phyloP scores from a whole-genome alignment of 139 green algal genomes.

The Microglena sp. region DNA sequence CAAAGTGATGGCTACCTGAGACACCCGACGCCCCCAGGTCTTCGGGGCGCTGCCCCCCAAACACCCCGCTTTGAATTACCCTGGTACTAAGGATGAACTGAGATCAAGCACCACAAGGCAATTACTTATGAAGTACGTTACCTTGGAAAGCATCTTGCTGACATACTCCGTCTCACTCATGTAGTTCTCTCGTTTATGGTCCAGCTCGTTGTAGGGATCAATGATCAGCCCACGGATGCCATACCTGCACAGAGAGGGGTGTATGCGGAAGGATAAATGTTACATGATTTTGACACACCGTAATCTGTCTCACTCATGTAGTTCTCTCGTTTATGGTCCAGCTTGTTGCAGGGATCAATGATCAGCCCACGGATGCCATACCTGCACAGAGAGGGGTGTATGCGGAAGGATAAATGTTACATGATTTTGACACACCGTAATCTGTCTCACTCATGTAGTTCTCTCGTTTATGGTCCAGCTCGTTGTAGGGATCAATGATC shows the following conservation, averaged over 20 bases:
- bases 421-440: no score
- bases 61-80: no score
- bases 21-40: no score
- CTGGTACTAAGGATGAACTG: no score
- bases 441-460: slow-evolving; percentile 79
- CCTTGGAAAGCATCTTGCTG: slow-evolving; percentile 81
- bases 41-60: no score
- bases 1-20: no score
- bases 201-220: slow-evolving; percentile 97
- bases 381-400: no score
- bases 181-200: slow-evolving; percentile 51
- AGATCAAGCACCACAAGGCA: no score
- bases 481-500: slow-evolving; percentile 97
- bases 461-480: slow-evolving; percentile 73
- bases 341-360: slow-evolving; percentile 98
- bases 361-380: slow-evolving; percentile 89
- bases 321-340: slow-evolving; percentile 63
- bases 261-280: no score
- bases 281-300: no score
- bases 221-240: slow-evolving; percentile 91
- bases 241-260: slow-evolving; percentile 74
- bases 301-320: slow-evolving; percentile 87
- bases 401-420: no score
- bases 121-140: no score
- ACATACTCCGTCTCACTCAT: slow-evolving; percentile 92